Evolutionary conservation across 1,139 yeast genomes (phyloP).

Genomic region (Hansenula sp.): DNA sequence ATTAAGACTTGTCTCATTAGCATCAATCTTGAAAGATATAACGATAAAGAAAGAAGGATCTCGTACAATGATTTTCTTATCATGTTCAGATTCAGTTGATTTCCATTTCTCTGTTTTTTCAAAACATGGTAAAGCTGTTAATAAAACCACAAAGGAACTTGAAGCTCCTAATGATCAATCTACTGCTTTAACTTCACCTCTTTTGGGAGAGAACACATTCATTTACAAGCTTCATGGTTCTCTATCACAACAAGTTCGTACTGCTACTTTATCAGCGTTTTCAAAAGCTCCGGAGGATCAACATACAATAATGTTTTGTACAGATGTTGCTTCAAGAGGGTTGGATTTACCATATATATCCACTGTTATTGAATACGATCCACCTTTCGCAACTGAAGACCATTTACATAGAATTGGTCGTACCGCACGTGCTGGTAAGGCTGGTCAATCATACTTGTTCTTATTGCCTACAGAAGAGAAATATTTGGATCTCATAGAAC

Average conservation of each 20-base stretch:
- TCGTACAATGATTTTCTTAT: slow-evolving; percentile 79
- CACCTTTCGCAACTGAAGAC: slow-evolving; percentile 66
- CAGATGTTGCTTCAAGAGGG: slow-evolving; percentile 77
- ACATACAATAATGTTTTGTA: slow-evolving; percentile 72
- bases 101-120: slow-evolving; percentile 80
- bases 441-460: slow-evolving; percentile 66
- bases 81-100: slow-evolving; percentile 94
- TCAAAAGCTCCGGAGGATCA: slow-evolving; percentile 30
- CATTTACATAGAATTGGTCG: slow-evolving; percentile 73
- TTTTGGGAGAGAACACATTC: slow-evolving; percentile 41
- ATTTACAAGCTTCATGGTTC: slow-evolving; percentile 91
- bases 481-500: slow-evolving; percentile 57
- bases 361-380: slow-evolving; percentile 62
- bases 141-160: slow-evolving; percentile 22
- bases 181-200: slow-evolving; percentile 51
- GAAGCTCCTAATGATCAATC: slow-evolving; percentile 22
- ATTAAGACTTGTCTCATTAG: slow-evolving; percentile 75
- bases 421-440: slow-evolving; percentile 68
- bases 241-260: slow-evolving; percentile 74
- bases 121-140: slow-evolving; percentile 25
- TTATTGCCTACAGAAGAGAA: slow-evolving; percentile 90
- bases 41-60: slow-evolving; percentile 28
- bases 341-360: slow-evolving; percentile 65
- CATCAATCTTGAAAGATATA: slow-evolving; percentile 55
- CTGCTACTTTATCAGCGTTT: slow-evolving; percentile 57